phyloP scores from a whole-genome alignment of 768 basidiomycete species.

The Boletus reticulatus region DNA sequence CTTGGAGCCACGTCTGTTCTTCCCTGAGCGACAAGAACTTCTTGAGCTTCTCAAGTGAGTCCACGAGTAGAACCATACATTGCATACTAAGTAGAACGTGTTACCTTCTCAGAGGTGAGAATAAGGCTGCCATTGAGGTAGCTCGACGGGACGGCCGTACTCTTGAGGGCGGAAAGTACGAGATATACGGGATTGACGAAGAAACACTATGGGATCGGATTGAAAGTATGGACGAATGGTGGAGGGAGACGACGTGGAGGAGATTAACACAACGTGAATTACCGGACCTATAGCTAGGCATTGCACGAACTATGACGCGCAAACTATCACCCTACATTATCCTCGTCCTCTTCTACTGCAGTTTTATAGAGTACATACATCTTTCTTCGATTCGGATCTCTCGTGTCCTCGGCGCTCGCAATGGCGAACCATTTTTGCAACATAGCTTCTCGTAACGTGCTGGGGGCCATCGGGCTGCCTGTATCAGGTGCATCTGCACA shows the following conservation, averaged over 20 bases:
- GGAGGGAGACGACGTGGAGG: slow-evolving; percentile 90
- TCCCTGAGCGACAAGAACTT: slow-evolving; percentile 78
- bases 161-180: slow-evolving; percentile 74
- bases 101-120: slow-evolving; percentile 61
- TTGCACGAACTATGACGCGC: not conserved
- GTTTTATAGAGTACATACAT: slow-evolving; percentile 82
- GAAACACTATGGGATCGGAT: slow-evolving; percentile 84
- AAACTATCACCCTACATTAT: slow-evolving; percentile 19
- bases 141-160: slow-evolving; percentile 67
- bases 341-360: slow-evolving; percentile 46
- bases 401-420: slow-evolving; percentile 71
- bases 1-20: slow-evolving; percentile 83
- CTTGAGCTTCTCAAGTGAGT: slow-evolving; percentile 72
- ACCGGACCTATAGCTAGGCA: slow-evolving; percentile 53
- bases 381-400: slow-evolving; percentile 76
- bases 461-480: slow-evolving; percentile 37
- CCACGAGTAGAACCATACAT: not conserved
- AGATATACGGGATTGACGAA: slow-evolving; percentile 83
- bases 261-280: slow-evolving; percentile 79
- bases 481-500: slow-evolving; percentile 42
- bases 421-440: slow-evolving; percentile 66
- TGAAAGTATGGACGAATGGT: slow-evolving; percentile 84
- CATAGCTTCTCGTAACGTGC: slow-evolving; percentile 50
- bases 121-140: slow-evolving; percentile 78
- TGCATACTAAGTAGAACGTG: slow-evolving; percentile 9